These are phyloP conservation scores for Colletotrichum eremochloae DNA, from an alignment of 2,329 filamentous ascomycete species.

Conservation along the genomic window DNA sequence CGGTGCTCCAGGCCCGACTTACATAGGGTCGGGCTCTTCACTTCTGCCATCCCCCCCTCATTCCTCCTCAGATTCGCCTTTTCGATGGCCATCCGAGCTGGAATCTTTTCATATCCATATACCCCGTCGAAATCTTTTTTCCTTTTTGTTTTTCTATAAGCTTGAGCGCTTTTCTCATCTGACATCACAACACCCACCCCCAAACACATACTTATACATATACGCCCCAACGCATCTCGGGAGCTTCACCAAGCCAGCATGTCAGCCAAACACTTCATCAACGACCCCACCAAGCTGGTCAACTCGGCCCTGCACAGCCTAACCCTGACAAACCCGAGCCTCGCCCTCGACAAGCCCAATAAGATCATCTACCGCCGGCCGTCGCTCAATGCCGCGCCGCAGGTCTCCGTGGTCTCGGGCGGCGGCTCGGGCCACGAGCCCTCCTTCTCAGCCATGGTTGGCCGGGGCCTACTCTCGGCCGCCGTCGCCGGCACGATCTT, in stretches of 20 bases:
- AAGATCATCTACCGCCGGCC: conserved; percentile 87
- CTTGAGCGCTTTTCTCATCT: background rate
- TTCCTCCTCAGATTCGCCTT: background rate
- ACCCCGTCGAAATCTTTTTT: background rate
- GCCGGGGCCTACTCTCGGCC: conserved; percentile 78
- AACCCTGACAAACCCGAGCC: conserved; percentile 85
- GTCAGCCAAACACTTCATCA: conserved; percentile 88
- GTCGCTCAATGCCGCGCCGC: conserved; percentile 53
- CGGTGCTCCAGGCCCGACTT: conserved; percentile 30
- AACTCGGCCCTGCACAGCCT: conserved; percentile 80
- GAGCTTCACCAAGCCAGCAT: conserved; percentile 46
- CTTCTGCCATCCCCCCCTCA: conserved; percentile 6
- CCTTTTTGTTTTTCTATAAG: background rate
- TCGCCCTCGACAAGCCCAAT: conserved; percentile 82
- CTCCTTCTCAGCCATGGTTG: conserved; percentile 82
- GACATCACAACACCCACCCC: background rate
- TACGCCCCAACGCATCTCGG: conserved; percentile 3
- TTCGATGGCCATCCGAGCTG: background rate
- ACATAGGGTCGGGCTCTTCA: conserved; percentile 36
- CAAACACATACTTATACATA: background rate
- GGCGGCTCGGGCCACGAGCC: conserved; percentile 90
- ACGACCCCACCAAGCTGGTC: conserved; percentile 85
- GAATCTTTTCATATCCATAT: background rate
- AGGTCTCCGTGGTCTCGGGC: conserved; percentile 86
- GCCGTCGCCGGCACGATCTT: conserved; percentile 88